Percentiles rank a stretch among this genome's conserved stretches.
These are phyloP conservation scores for Xylaria venustula DNA, from an alignment of 495 filamentous ascomycete genomes.

Conservation along the genomic window DNA sequence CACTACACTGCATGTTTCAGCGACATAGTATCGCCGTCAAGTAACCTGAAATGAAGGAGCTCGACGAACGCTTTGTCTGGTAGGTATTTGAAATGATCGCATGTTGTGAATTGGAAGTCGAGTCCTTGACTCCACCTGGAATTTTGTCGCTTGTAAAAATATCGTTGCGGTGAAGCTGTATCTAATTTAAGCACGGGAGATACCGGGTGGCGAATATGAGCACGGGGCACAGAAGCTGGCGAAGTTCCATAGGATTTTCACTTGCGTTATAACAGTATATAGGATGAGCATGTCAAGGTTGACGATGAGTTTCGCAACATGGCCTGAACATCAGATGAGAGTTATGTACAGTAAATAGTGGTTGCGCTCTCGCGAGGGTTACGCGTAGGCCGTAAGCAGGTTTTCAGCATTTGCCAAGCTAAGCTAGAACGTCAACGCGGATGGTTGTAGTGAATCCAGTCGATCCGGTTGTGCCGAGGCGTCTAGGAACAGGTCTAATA, in stretches of 20 bases:
- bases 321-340: neutral
- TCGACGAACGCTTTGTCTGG: neutral
- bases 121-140: constrained; percentile 17
- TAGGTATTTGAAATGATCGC: neutral
- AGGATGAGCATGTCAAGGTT: neutral
- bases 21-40: neutral
- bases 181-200: constrained; percentile 20
- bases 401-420: neutral
- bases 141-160: constrained; percentile 16
- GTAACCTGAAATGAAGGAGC: neutral
- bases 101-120: neutral
- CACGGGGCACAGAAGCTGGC: constrained; percentile 22
- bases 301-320: neutral
- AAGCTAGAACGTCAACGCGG: neutral
- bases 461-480: neutral
- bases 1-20: neutral
- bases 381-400: neutral
- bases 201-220: constrained; percentile 17
- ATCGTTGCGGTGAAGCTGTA: constrained; percentile 33
- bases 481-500: neutral
- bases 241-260: neutral
- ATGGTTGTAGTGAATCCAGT: neutral
- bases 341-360: neutral
- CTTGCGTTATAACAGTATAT: neutral
- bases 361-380: neutral